Evolutionary conservation across 257 asterid genomes (phyloP).

Genomic region (Nicotiana knightiana): DNA sequence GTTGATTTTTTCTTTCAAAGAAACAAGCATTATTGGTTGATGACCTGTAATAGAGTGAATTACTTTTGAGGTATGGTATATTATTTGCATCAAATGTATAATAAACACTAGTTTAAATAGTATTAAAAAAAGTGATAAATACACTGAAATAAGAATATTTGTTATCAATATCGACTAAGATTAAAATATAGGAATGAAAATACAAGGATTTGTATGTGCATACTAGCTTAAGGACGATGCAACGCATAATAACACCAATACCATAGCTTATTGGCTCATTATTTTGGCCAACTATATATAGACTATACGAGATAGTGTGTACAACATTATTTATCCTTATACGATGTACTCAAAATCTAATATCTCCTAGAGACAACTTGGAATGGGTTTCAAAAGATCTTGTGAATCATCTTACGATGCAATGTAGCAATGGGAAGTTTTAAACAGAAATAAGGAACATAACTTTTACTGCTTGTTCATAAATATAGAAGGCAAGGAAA

Average conservation of each 20-base stretch:
- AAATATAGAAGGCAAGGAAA: no score
- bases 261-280: background rate
- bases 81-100: background rate
- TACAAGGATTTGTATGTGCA: background rate
- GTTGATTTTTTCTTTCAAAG: no score
- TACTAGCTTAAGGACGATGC: background rate
- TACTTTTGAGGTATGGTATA: background rate
- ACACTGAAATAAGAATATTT: background rate
- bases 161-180: background rate
- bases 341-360: background rate
- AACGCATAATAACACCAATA: background rate
- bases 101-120: background rate
- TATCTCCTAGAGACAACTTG: background rate
- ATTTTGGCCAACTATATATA: background rate
- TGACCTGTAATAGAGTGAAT: background rate
- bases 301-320: background rate
- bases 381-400: background rate
- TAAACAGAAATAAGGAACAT: no score
- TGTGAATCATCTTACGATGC: background rate
- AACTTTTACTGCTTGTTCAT: no score
- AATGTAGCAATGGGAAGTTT: no score
- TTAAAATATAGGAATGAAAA: background rate
- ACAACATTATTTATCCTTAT: background rate
- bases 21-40: background rate
- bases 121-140: background rate